Evolutionary conservation across 352 stramenopile species (phyloP), one percentile per base, ranked within the genome.

Genomic region (Pythium volutum): DNA sequence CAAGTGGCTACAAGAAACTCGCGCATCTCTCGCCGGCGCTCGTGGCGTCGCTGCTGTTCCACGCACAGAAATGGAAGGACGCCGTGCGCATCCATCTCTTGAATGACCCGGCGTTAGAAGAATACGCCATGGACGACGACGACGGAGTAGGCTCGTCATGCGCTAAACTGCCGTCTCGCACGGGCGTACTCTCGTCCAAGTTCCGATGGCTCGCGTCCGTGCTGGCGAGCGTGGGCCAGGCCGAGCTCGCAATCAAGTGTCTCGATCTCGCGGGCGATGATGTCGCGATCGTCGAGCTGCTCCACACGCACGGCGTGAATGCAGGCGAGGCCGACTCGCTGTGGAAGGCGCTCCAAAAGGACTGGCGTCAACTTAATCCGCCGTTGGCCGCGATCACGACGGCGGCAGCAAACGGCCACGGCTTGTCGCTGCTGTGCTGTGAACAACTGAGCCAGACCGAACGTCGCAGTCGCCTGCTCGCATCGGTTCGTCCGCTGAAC

Each of bases 221-320:
- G 16, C 73, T 94, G 18, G 69, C 77, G 23, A 71, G 55, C 12
- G 48, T 91, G 43, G 81, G 83, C 1, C 79, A 93, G 39, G 63
- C 66, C 0, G 67, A 84, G 23, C 69, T 85, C 52, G 78, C 81
- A 2, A 47, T 84, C 20, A 77, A 79, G 34, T 93, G 79, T 39
- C 67, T 90, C 25, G 85, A 93, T 57, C 26, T 91, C 1, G 84
- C 81, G 26, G 83, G 85, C 27, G 80, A 92, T 39, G 83, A 94
- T 34, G 31, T 84, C 4, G 76, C 74, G 15, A 73, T 94, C 2
- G 27, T 91, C 12, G 73, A 75, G 3, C 70, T 91, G 63, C 55
- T 79, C 0, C 67, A 57, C 3, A 73, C 73, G 18, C 67, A 75
- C 12, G 67, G 47, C 15, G 23, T 58, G 29, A 39, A 62, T 14